phyloP scores from a whole-genome alignment of 1,139 yeast species.

The Sugiyamaella neomexicana region DNA sequence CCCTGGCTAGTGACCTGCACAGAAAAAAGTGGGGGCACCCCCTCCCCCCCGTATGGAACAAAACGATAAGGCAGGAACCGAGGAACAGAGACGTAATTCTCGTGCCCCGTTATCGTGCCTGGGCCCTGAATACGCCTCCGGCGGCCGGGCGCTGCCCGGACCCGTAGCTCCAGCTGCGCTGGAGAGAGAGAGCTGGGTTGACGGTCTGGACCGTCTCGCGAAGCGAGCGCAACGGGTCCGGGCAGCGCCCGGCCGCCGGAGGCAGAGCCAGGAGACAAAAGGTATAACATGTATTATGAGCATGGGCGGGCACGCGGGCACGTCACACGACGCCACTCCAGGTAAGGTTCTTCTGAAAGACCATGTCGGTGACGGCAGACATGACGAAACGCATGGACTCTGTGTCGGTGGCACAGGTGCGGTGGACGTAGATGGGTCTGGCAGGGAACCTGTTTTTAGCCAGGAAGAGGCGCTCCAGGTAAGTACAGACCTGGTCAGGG shows the following conservation, averaged over 20 bases:
- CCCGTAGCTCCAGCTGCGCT: not conserved
- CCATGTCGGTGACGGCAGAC: slow-evolving; percentile 89
- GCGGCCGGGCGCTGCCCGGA: not conserved
- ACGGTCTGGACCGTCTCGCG: no score
- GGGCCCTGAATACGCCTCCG: not conserved
- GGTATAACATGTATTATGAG: no score
- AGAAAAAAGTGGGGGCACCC: not conserved
- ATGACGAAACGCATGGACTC: slow-evolving; percentile 83
- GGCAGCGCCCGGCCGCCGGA: no score
- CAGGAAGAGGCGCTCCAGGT: slow-evolving; percentile 32
- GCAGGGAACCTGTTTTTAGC: slow-evolving; percentile 57
- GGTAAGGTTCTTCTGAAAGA: slow-evolving; percentile 77
- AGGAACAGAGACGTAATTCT: not conserved
- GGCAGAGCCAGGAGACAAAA: no score
- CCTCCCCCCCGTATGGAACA: not conserved
- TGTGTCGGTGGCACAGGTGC: slow-evolving; percentile 96
- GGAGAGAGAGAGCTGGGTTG: not conserved
- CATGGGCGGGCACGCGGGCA: no score
- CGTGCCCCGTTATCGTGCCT: not conserved
- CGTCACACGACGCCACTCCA: slow-evolving; percentile 73
- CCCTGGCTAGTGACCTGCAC: not conserved
- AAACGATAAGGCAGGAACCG: not conserved
- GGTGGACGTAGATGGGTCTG: slow-evolving; percentile 75
- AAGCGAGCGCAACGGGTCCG: no score
- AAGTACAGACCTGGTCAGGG: slow-evolving; percentile 32